Conservation (phyloP, 75 land plant species). For the Cunninghamia lanceolata region DNA sequence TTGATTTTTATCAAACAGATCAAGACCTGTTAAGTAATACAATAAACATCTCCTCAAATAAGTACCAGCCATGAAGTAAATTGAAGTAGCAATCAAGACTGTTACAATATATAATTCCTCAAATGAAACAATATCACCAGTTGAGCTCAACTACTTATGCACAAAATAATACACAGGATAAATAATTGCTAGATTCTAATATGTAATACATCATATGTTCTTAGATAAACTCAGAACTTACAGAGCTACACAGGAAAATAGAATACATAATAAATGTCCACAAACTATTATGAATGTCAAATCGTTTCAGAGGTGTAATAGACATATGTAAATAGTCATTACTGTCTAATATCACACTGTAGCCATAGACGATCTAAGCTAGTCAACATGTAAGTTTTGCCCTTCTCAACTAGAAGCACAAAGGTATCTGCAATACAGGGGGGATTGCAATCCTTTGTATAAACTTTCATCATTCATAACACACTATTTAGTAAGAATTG, state of each 20-base stretch:
- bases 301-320: not conserved
- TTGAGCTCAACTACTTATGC: not conserved
- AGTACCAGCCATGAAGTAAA: not conserved
- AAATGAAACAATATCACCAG: not conserved
- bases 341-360: too few relatives aligned
- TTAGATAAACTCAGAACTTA: not conserved
- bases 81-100: not conserved
- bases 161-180: too few relatives aligned
- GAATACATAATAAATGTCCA: not conserved
- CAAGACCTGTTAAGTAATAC: slow-evolving; percentile 68
- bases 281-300: not conserved
- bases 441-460: too few relatives aligned
- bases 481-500: too few relatives aligned
- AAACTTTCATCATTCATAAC: too few relatives aligned
- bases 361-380: too few relatives aligned
- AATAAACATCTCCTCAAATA: too few relatives aligned
- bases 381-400: too few relatives aligned
- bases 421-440: too few relatives aligned
- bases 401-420: too few relatives aligned
- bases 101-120: not conserved
- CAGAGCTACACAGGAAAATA: not conserved
- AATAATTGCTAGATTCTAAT: too few relatives aligned
- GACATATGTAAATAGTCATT: too few relatives aligned
- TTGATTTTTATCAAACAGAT: slow-evolving; percentile 70
- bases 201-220: not conserved